phyloP scores from a whole-genome alignment of 2,329 filamentous ascomycete species.

The Hypoxylon sp. region DNA sequence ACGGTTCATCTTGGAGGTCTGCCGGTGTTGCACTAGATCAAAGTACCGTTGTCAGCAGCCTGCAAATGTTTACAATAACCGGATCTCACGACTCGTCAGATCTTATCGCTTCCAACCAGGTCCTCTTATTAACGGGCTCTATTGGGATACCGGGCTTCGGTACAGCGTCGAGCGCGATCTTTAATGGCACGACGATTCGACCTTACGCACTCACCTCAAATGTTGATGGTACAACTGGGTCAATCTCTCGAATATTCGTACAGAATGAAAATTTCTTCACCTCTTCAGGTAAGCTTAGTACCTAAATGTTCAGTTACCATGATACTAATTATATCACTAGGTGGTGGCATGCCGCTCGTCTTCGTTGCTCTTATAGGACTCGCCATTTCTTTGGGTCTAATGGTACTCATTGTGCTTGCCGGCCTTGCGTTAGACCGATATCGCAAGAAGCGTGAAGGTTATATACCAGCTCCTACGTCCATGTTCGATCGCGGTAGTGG shows the following conservation, averaged over 20 bases:
- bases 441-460: slow-evolving; percentile 83
- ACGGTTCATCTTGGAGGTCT: slow-evolving; percentile 78
- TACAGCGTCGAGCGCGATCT: slow-evolving; percentile 86
- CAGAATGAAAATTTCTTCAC: slow-evolving; percentile 84
- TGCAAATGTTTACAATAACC: slow-evolving; percentile 84
- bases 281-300: slow-evolving; percentile 67
- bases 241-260: slow-evolving; percentile 85
- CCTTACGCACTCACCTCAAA: slow-evolving; percentile 87
- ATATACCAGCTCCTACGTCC: slow-evolving; percentile 80
- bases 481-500: slow-evolving; percentile 73
- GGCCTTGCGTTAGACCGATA: slow-evolving; percentile 83
- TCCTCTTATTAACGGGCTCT: slow-evolving; percentile 87
- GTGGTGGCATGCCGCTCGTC: slow-evolving; percentile 75
- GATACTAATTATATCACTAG: slow-evolving; percentile 54
- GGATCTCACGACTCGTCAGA: slow-evolving; percentile 75
- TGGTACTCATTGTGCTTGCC: slow-evolving; percentile 81
- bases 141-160: slow-evolving; percentile 83
- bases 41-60: slow-evolving; percentile 78
- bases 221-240: slow-evolving; percentile 75
- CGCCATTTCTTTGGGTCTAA: slow-evolving; percentile 81
- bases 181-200: slow-evolving; percentile 82
- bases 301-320: slow-evolving; percentile 3
- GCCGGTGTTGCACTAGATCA: slow-evolving; percentile 74
- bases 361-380: slow-evolving; percentile 86
- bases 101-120: slow-evolving; percentile 76